phyloP scores from a whole-genome alignment of 2,329 filamentous ascomycete species.

The Microdochium nivale region DNA sequence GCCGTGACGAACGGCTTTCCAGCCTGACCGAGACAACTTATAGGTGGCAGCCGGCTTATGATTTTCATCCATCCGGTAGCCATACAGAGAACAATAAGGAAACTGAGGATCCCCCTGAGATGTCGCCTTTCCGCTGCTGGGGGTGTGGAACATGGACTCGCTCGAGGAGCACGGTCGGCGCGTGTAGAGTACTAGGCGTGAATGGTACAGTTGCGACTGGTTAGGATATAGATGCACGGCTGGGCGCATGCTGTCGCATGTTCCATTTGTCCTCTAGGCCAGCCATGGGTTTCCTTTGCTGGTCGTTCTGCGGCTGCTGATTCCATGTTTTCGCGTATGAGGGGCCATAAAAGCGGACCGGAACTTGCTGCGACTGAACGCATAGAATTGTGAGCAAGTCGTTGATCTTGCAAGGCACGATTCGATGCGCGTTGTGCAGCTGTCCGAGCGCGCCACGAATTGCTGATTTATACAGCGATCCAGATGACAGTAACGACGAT shows the following conservation, averaged over 20 bases:
- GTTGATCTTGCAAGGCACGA: not conserved
- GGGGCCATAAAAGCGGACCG: not conserved
- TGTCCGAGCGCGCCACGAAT: not conserved
- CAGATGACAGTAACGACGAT: slow-evolving; percentile 69
- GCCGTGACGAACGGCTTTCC: too few relatives aligned
- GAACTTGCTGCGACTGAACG: not conserved
- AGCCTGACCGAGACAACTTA: too few relatives aligned
- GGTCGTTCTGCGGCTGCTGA: not conserved
- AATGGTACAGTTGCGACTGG: slow-evolving; percentile 1
- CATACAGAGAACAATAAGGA: not conserved
- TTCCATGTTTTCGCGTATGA: not conserved
- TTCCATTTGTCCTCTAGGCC: not conserved
- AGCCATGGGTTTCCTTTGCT: not conserved
- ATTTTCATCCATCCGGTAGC: too few relatives aligned
- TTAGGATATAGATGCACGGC: not conserved
- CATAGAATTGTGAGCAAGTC: not conserved
- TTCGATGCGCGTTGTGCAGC: not conserved
- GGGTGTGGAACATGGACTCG: not conserved
- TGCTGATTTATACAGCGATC: slow-evolving; percentile 52
- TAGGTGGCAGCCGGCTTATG: too few relatives aligned
- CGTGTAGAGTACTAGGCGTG: slow-evolving; percentile 5
- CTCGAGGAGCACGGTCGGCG: slow-evolving; percentile 2
- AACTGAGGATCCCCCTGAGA: not conserved
- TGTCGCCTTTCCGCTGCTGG: not conserved
- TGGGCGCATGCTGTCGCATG: not conserved